Percentiles rank a stretch among this genome's conserved stretches.
Evolutionary conservation across 495 filamentous ascomycete genomes (phyloP).

Genomic region (Penicillium manginii): DNA sequence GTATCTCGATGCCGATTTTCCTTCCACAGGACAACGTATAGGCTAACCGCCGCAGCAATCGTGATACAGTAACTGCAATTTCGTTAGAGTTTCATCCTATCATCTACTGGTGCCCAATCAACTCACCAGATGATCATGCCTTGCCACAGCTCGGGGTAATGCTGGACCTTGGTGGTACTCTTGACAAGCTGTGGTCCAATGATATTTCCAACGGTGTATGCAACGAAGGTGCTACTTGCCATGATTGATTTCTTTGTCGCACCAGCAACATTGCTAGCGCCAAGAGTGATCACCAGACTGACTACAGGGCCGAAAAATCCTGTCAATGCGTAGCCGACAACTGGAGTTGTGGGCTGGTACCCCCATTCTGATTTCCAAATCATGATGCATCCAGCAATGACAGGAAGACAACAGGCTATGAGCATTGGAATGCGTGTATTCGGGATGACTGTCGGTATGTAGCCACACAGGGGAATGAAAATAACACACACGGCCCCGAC

Average conservation of each 20-base stretch:
- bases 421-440: slow-evolving; percentile 69
- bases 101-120: background rate
- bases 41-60: slow-evolving; percentile 53
- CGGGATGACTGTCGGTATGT: slow-evolving; percentile 57
- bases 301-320: slow-evolving; percentile 72
- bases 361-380: slow-evolving; percentile 75
- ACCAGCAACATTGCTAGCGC: slow-evolving; percentile 74
- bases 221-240: slow-evolving; percentile 72
- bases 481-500: slow-evolving; percentile 66
- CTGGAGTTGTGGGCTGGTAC: slow-evolving; percentile 62
- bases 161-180: slow-evolving; percentile 58
- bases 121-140: slow-evolving; percentile 72
- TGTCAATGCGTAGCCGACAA: slow-evolving; percentile 70
- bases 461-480: slow-evolving; percentile 67
- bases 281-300: slow-evolving; percentile 65
- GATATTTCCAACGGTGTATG: slow-evolving; percentile 75
- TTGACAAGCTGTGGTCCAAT: slow-evolving; percentile 73
- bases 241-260: slow-evolving; percentile 79
- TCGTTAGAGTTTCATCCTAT: slow-evolving; percentile 7
- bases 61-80: slow-evolving; percentile 66
- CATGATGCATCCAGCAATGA: slow-evolving; percentile 72
- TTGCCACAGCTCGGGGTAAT: slow-evolving; percentile 73
- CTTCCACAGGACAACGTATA: slow-evolving; percentile 59
- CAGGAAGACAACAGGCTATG: slow-evolving; percentile 66
- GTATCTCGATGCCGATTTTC: slow-evolving; percentile 59